Evolutionary conservation across 805 yeast genomes (phyloP).

Genomic region (Myxozyma kluyveri): DNA sequence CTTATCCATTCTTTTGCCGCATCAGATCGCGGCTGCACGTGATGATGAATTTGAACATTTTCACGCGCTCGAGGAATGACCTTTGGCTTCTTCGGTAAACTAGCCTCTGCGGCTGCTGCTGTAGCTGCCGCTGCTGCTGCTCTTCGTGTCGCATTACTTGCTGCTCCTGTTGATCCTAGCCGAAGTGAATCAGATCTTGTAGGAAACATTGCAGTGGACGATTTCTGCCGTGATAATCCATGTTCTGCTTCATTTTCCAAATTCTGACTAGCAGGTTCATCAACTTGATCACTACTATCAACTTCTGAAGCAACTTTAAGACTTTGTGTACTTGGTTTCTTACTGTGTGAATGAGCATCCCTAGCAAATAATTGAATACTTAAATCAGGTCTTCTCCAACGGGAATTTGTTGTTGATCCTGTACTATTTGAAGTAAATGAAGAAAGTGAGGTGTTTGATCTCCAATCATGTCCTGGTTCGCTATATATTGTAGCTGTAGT

Average conservation of each 20-base stretch:
- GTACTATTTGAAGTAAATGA: background rate
- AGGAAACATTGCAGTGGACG: conserved; percentile 12
- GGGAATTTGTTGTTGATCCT: conserved; percentile 5
- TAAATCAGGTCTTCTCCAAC: conserved; percentile 25
- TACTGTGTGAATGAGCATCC: conserved; percentile 1
- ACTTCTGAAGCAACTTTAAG: background rate
- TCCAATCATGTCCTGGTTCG: background rate
- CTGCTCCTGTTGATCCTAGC: background rate
- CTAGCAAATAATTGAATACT: conserved; percentile 21
- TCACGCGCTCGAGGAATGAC: background rate
- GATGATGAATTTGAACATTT: background rate
- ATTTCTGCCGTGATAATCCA: too few species aligned
- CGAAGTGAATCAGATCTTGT: conserved; percentile 37
- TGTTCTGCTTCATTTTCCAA: background rate
- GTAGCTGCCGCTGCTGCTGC: background rate
- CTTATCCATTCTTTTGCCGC: too few species aligned
- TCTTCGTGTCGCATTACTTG: background rate
- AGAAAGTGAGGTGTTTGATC: background rate
- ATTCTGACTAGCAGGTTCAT: too few species aligned
- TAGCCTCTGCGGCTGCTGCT: conserved; percentile 3
- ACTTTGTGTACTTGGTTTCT: background rate
- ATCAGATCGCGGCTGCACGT: background rate
- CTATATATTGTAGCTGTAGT: background rate
- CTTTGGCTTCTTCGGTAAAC: background rate
- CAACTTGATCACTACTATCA: background rate